Percentiles rank a stretch among this genome's conserved stretches.
Evolutionary conservation across 2,329 filamentous ascomycete species (phyloP).

Genomic region (Xylariaceae sp.): DNA sequence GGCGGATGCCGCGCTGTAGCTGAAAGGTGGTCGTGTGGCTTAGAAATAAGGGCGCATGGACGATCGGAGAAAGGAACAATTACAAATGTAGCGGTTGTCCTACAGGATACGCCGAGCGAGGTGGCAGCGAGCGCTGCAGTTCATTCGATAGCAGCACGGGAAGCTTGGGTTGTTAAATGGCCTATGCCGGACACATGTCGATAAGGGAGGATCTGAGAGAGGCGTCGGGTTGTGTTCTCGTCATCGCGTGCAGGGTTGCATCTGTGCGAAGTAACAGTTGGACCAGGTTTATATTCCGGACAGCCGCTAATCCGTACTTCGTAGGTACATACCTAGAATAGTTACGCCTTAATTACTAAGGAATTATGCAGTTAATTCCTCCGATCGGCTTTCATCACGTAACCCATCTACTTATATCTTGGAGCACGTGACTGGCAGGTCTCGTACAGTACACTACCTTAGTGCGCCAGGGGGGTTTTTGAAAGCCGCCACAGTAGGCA

Average conservation of each 20-base stretch:
- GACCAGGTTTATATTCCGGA: no score
- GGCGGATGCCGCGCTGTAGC: neutral
- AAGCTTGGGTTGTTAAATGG: neutral
- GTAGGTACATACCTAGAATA: no score
- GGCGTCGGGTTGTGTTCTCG: slow-evolving; percentile 3
- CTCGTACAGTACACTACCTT: no score
- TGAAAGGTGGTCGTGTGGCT: neutral
- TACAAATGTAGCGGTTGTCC: neutral
- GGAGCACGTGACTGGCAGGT: no score
- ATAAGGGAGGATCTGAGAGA: neutral
- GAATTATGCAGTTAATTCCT: no score
- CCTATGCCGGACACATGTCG: no score
- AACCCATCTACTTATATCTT: no score
- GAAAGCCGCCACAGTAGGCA: no score
- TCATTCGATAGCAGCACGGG: neutral
- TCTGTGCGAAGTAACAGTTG: neutral
- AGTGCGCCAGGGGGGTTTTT: no score
- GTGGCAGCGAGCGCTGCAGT: neutral
- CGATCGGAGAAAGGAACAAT: neutral
- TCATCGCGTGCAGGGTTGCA: slow-evolving; percentile 12
- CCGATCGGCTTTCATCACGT: no score
- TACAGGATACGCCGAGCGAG: neutral
- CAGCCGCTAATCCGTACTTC: no score
- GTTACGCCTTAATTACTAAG: no score
- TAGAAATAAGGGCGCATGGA: slow-evolving; percentile 6